A percentile compares a stretch with the other conserved stretches of the same genome.
Conservation (phyloP, 163 green algal species). For the Chlorella variabilis region DNA sequence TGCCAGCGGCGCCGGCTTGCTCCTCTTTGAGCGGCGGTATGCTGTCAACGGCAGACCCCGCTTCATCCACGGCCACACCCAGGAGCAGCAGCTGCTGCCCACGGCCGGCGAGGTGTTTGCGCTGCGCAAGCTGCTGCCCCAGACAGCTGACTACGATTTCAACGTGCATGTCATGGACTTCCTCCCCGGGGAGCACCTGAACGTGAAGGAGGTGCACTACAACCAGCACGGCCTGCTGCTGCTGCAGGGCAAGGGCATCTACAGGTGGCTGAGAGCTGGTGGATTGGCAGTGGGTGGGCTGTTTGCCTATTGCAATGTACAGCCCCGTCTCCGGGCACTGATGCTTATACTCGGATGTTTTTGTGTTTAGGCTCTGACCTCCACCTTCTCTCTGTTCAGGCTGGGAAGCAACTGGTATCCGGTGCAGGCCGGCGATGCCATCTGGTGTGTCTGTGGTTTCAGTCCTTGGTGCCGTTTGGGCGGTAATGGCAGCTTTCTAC, state of each 20-base stretch:
- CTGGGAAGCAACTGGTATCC: slow-evolving; percentile 91
- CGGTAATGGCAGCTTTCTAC: neutral
- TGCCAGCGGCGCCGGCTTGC: slow-evolving; percentile 62
- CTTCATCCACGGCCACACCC: slow-evolving; percentile 65
- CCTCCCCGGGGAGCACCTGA: slow-evolving; percentile 84
- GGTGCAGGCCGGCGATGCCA: slow-evolving; percentile 87
- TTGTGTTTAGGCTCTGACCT: too few relatives aligned
- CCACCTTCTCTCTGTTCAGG: slow-evolving; percentile 36
- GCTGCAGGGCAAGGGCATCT: slow-evolving; percentile 94
- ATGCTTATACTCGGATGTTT: too few relatives aligned
- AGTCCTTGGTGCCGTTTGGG: neutral
- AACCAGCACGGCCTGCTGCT: slow-evolving; percentile 98
- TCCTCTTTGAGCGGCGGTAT: slow-evolving; percentile 83
- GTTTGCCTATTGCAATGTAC: too few relatives aligned
- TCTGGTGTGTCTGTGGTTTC: slow-evolving; percentile 62
- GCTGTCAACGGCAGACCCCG: slow-evolving; percentile 18
- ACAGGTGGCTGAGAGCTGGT: slow-evolving; percentile 52
- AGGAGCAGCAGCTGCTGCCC: slow-evolving; percentile 70
- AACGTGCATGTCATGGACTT: slow-evolving; percentile 98
- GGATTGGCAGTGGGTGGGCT: neutral
- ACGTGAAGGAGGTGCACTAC: slow-evolving; percentile 98
- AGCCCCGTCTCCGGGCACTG: too few relatives aligned
- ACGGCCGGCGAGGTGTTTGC: slow-evolving; percentile 85
- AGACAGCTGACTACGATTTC: slow-evolving; percentile 91
- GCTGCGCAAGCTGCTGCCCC: slow-evolving; percentile 92